Evolutionary conservation across 2,329 filamentous ascomycete species (phyloP), one percentile per base, ranked within the genome.

Genomic region (Colletotrichum lentis): DNA sequence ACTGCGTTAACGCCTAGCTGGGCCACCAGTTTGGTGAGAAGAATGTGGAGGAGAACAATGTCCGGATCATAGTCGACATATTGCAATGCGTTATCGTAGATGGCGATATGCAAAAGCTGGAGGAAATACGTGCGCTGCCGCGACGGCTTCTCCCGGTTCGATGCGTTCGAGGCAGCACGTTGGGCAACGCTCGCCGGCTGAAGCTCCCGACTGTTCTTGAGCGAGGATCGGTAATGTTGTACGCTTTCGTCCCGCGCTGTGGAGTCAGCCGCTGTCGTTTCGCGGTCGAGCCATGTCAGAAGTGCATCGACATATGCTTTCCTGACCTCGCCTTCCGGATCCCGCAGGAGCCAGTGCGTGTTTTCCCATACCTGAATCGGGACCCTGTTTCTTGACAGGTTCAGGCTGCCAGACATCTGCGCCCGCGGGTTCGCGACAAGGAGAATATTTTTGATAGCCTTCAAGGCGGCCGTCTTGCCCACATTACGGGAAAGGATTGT

Each of bases 331-430:
- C 88, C 88, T 73, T 94, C 90, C 0, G 88, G 85, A 74, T 97
- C 95, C 44, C 91, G 89, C 22, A 98, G 81, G 52, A 98, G 86
- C 92, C 93, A 97, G 70, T 97, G 93, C 0, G 94, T 97, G n/a
- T 93, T 93, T 78, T 98, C 94, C 96, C 96, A 99, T 0, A 94
- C 91, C 62, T 91, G 87, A 10, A 97, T 84, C 0, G 92, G 90
- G 0, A 96, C 92, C 47, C 85, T 88, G 76, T 91, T 92, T 70
- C 94, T 87, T 6, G 89, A 88, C 59, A 96, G 86, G 37, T 87
- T 87, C 59, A 83, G 85, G 76, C 84, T 88, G 71, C 85, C 86
- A 72, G 81, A 84, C 68, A 85, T 81, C 72, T 85, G 88, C 24
- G 84, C 85, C 71, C 85, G 86, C 49, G 86, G 85, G 74, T 96